Evolutionary conservation across 2,329 filamentous ascomycete species (phyloP).

Genomic region (Colletotrichum eremochloae): DNA sequence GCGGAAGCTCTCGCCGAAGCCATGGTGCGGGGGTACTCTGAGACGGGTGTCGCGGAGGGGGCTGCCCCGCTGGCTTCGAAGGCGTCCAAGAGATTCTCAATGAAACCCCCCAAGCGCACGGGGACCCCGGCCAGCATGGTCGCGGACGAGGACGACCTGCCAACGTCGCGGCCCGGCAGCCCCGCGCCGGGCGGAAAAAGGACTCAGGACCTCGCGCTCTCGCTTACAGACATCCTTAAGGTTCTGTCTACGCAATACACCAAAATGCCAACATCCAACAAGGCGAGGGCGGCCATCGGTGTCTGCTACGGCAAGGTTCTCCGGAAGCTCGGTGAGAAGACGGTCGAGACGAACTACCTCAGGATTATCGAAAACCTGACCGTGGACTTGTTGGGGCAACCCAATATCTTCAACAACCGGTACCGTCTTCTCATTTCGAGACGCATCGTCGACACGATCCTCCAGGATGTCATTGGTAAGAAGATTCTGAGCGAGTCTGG

Average conservation of each 20-base stretch:
- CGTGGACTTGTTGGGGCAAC: slow-evolving; percentile 81
- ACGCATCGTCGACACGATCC: slow-evolving; percentile 84
- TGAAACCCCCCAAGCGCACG: slow-evolving; percentile 67
- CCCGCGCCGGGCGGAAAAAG: slow-evolving; percentile 78
- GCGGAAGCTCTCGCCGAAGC: slow-evolving; percentile 86
- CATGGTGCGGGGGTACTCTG: slow-evolving; percentile 85
- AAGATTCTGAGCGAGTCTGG: slow-evolving; percentile 90
- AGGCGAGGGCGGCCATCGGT: slow-evolving; percentile 83
- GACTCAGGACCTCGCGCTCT: slow-evolving; percentile 78
- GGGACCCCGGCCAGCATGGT: slow-evolving; percentile 71
- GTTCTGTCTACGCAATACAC: slow-evolving; percentile 86
- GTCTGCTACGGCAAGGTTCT: slow-evolving; percentile 89
- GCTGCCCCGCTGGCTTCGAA: slow-evolving; percentile 66
- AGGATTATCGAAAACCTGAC: slow-evolving; percentile 86
- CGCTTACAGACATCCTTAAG: slow-evolving; percentile 82
- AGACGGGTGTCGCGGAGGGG: slow-evolving; percentile 60
- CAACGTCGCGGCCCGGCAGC: slow-evolving; percentile 74
- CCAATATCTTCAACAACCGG: slow-evolving; percentile 83
- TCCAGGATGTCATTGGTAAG: slow-evolving; percentile 86
- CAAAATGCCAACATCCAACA: slow-evolving; percentile 82
- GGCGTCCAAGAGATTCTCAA: slow-evolving; percentile 76
- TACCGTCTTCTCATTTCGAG: slow-evolving; percentile 89
- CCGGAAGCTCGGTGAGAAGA: slow-evolving; percentile 81
- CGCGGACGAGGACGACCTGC: slow-evolving; percentile 81
- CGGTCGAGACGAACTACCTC: slow-evolving; percentile 86